Percentiles rank a stretch among this genome's conserved stretches.
phyloP scores from a whole-genome alignment of 2,329 filamentous ascomycete species.

The Fusarium caatingaense region DNA sequence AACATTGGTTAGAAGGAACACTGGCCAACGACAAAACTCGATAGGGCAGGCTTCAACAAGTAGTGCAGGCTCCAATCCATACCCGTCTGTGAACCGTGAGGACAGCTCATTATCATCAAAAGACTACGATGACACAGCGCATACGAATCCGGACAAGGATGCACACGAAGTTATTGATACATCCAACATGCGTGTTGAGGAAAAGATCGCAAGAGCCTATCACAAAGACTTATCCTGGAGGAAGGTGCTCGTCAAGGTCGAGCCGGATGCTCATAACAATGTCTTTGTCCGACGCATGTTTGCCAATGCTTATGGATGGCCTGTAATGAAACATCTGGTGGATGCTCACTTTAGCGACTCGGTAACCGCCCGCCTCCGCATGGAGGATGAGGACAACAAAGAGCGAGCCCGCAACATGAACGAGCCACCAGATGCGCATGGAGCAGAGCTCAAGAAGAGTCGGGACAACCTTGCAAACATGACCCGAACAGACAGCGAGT shows the following conservation, averaged over 20 bases:
- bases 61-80: slow-evolving; percentile 52
- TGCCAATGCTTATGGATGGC: slow-evolving; percentile 97
- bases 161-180: slow-evolving; percentile 61
- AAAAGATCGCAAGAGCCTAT: slow-evolving; percentile 97
- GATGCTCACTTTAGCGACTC: slow-evolving; percentile 93
- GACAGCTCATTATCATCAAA: slow-evolving; percentile 58
- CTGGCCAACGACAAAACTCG: slow-evolving; percentile 41
- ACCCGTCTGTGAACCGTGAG: slow-evolving; percentile 53
- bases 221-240: slow-evolving; percentile 93
- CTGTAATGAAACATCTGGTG: slow-evolving; percentile 92
- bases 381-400: slow-evolving; percentile 72
- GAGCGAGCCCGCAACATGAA: slow-evolving; percentile 75
- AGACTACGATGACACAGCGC: slow-evolving; percentile 64
- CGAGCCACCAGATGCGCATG: slow-evolving; percentile 69
- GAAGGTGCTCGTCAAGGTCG: slow-evolving; percentile 93
- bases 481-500: slow-evolving; percentile 46
- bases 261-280: slow-evolving; percentile 98
- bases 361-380: slow-evolving; percentile 67
- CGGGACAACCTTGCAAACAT: slow-evolving; percentile 30
- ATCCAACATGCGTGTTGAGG: slow-evolving; percentile 88
- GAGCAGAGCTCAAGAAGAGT: slow-evolving; percentile 68
- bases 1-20: slow-evolving; percentile 50
- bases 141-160: slow-evolving; percentile 60
- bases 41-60: slow-evolving; percentile 41
- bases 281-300: slow-evolving; percentile 97